phyloP scores from a whole-genome alignment of 2,329 filamentous ascomycete genomes.

The Intubia oerlemansii region DNA sequence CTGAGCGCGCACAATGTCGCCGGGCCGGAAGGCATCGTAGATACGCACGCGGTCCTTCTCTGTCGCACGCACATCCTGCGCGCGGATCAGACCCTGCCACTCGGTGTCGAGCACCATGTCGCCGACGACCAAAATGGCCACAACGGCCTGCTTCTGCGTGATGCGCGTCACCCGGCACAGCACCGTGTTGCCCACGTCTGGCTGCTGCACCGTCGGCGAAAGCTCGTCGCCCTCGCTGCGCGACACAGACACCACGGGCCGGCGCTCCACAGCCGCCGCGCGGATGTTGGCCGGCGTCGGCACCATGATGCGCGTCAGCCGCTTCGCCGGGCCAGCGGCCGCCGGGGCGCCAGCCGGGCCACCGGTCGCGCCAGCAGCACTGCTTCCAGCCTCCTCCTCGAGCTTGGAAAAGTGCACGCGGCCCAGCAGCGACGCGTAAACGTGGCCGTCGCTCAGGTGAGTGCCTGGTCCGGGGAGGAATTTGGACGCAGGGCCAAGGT shows the following conservation, averaged over 20 bases:
- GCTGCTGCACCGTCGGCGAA: conserved; percentile 36
- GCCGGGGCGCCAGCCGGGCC: conserved; percentile 10
- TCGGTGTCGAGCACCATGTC: conserved; percentile 52
- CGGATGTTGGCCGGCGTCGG: conserved; percentile 17
- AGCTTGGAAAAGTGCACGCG: conserved; percentile 34
- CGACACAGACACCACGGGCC: conserved; percentile 34
- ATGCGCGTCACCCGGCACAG: conserved; percentile 74
- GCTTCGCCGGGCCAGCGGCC: conserved; percentile 26
- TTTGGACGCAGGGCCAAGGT: conserved; percentile 44
- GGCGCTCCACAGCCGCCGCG: conserved; percentile 17
- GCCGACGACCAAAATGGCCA: conserved; percentile 69
- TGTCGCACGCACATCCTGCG: conserved; percentile 81
- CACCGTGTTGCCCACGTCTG: conserved; percentile 54
- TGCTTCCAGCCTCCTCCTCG: conserved; percentile 18
- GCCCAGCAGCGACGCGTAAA: conserved; percentile 70
- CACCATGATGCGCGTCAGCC: conserved; percentile 32
- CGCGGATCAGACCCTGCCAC: conserved; percentile 67
- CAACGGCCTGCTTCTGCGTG: conserved; percentile 63
- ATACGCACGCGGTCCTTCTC: conserved; percentile 92
- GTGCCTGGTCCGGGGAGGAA: conserved; percentile 65
- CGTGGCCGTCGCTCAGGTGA: conserved; percentile 52
- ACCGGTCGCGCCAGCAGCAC: too few relatives aligned
- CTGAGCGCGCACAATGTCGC: conserved; percentile 71
- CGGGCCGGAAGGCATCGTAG: conserved; percentile 76
- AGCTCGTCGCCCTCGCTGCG: conserved; percentile 30